Base-by-base conservation (phyloP, 225 moss, liverwort and hornwort species). In the Antitrichia curtipendula region DNA sequence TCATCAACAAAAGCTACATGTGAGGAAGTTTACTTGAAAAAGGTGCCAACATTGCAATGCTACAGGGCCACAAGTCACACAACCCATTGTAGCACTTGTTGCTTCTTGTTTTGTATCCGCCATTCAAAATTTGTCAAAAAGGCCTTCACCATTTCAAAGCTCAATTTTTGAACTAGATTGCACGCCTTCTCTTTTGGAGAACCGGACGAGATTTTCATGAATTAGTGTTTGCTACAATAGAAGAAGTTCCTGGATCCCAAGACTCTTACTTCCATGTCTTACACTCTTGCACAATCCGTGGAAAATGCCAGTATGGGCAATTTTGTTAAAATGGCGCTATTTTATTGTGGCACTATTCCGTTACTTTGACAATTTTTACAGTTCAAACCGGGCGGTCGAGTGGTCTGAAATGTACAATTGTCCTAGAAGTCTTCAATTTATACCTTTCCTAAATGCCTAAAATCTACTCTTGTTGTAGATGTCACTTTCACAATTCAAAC, bases 31-130 rank as follows among this genome's bases (percentile, higher is more conserved):
- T 34, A 14, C 5, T 36, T 5, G 3, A 32, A 34, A 34, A 75
- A 34, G 21, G 32, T 32, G 8, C 31, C 47, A 47, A 31, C 10
- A 12, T 28, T 16, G 27, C 24, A 13, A 45, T 72, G 9, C 74
- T 74, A 12, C 10, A 31, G 0, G 19, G n/a, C n/a, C n/a, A n/a
- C n/a, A n/a, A n/a, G n/a, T n/a, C 2, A 32, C 5, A 74, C 1
- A 74, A 12, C 32, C 49, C 47, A 29, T 47, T 0, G 7, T 31
- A 73, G 70, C n/a, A n/a, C n/a, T n/a, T 70, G 15, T 17, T 45
- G 28, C 5, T 43, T 3, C 16, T 71, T 19, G 52, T 75, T 74
- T 5, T 74, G 8, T 36, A 75, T 23, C 36, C 53, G n/a, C 36
- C 76, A n/a, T 8, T n/a, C 36, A 23, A 8, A 53, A 15, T 12